Percentiles rank a stretch among this genome's conserved stretches.
Evolutionary conservation across 768 basidiomycete genomes (phyloP).

Genomic region (Chalciporus sphaerocephalus): DNA sequence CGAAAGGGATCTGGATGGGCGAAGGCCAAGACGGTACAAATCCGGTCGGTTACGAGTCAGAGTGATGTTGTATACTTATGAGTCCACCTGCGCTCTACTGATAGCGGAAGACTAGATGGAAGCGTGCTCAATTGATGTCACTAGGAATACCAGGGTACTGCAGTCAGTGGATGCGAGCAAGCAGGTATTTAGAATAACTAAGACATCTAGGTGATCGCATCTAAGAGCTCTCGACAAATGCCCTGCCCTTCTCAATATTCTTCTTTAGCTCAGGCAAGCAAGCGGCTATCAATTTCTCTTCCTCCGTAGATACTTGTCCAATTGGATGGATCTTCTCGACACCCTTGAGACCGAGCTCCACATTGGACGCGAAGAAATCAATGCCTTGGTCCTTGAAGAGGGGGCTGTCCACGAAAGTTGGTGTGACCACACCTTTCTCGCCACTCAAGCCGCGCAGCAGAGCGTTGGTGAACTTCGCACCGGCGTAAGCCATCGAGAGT

Average conservation of each 20-base stretch:
- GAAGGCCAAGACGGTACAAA: not conserved
- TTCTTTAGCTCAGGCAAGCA: constrained; percentile 91
- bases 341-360: constrained; percentile 91
- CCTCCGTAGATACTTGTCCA: constrained; percentile 73
- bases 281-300: constrained; percentile 81
- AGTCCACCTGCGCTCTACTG: too few relatives aligned
- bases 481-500: constrained; percentile 75
- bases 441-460: constrained; percentile 61
- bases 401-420: constrained; percentile 87
- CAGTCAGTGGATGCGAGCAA: too few relatives aligned
- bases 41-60: not conserved
- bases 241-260: constrained; percentile 95
- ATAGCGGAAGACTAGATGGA: too few relatives aligned
- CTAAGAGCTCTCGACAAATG: constrained; percentile 53
- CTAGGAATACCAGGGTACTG: too few relatives aligned
- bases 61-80: not conserved
- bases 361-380: constrained; percentile 90
- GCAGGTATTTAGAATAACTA: too few relatives aligned
- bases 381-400: constrained; percentile 82
- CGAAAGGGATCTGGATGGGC: constrained; percentile 10
- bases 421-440: constrained; percentile 66
- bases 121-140: too few relatives aligned
- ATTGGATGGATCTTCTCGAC: constrained; percentile 89
- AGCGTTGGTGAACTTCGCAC: constrained; percentile 61
- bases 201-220: not conserved